These are phyloP conservation scores for Zygosaccharomyces bailii DNA, from an alignment of 805 yeast species.

Conservation along the genomic window DNA sequence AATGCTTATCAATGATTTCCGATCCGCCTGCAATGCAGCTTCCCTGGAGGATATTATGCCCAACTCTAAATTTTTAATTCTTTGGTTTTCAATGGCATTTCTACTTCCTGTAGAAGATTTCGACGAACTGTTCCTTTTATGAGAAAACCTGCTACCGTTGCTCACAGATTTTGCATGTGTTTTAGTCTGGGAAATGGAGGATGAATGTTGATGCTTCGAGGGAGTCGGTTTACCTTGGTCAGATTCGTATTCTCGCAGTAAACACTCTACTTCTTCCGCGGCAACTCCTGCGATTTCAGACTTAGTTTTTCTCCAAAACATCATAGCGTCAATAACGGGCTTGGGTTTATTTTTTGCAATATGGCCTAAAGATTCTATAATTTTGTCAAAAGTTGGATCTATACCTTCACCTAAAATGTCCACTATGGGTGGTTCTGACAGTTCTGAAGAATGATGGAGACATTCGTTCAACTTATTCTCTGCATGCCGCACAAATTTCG, in stretches of 20 bases:
- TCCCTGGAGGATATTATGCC: conserved; percentile 48
- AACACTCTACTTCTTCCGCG: conserved; percentile 49
- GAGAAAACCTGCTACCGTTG: conserved; percentile 38
- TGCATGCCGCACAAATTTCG: conserved; percentile 92
- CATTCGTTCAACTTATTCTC: conserved; percentile 81
- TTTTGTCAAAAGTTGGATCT: conserved; percentile 82
- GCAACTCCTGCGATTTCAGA: conserved; percentile 77
- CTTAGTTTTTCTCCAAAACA: conserved; percentile 96
- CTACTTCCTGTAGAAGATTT: conserved; percentile 35
- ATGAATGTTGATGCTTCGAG: conserved; percentile 4
- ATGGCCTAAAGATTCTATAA: conserved; percentile 81
- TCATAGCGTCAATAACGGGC: conserved; percentile 94
- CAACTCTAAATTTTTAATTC: conserved; percentile 43
- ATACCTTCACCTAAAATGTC: conserved; percentile 79
- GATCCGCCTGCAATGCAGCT: conserved; percentile 76
- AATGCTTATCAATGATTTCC: conserved; percentile 81
- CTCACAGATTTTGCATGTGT: conserved; percentile 35
- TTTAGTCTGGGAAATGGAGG: conserved; percentile 16
- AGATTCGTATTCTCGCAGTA: conserved; percentile 37
- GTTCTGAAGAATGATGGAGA: conserved; percentile 52
- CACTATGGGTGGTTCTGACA: conserved; percentile 70
- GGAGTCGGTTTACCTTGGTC: conserved; percentile 14
- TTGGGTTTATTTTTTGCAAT: conserved; percentile 87
- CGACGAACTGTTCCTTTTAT: conserved; percentile 50
- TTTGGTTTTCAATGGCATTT: conserved; percentile 50